Base-by-base conservation (phyloP, 345 rosid genomes). In the Syzygium aqueum region DNA sequence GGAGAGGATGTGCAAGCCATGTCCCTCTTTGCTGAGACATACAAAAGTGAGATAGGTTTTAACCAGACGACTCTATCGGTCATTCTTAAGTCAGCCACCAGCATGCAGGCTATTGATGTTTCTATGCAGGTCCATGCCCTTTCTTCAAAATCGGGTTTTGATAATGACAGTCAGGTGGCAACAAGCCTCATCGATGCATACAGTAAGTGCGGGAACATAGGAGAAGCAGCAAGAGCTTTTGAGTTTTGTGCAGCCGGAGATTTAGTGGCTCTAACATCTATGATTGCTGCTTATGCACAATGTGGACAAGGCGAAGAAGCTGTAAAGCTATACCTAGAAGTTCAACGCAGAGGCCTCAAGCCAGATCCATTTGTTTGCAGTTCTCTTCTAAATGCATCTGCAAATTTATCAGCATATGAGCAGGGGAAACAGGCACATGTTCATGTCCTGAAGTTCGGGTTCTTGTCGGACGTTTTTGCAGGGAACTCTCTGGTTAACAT, bases 401-500 rank as follows among this genome's bases (percentile, higher is more conserved):
- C 96, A 65, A 92, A 88, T 88, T 86, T 93, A 57, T 94, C 96
- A 13, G 95, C 94, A 85, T 93, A 94, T 86, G 96, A 94, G 88
- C 95, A 93, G 87, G 95, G 95, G 87, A 94, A 94, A 88, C 97
- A 94, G 91, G 89, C 93, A 77, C 96, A 94, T 89, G 93, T 89
- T 86, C 95, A 93, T 77, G 67, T 92, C 86, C 87, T 93, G 89
- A 94, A 94, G 90, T 89, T 87, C 40, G 96, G 97, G 49, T 94
- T 95, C 89, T 87, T 90, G 89, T 89, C 89, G 12, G 95, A 94
- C 85, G 56, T 37, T 51, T 94, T 93, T 86, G 93, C 95, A 7
- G 95, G 96, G 82, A 94, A 95, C 88, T 95, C 94, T 57, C 95
- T 95, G 51, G 93, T 95, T 54, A 92, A 93, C 85, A 92, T 93